Conservation (phyloP, 352 stramenopile species). For the Phytophthora cryptogea region DNA sequence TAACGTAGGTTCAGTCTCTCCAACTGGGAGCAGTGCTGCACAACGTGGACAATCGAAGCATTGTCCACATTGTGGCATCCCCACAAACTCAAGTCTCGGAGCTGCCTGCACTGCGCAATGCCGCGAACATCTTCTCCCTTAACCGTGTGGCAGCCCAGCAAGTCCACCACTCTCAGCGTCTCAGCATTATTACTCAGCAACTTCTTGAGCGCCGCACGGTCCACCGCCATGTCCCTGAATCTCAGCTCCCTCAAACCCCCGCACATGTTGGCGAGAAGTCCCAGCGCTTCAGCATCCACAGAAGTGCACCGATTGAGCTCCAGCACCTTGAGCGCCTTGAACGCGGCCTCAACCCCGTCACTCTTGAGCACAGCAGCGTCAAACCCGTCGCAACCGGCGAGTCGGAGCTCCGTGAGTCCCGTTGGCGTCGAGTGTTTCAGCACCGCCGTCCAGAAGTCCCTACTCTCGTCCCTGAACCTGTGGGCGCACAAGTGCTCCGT, state of each 20-base stretch:
- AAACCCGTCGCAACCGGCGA: constrained; percentile 61
- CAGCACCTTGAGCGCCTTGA: constrained; percentile 55
- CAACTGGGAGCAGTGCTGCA: constrained; percentile 49
- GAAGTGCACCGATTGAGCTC: constrained; percentile 62
- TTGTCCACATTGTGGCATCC: constrained; percentile 86
- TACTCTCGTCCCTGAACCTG: constrained; percentile 35
- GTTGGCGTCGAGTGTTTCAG: constrained; percentile 39
- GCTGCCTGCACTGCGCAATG: constrained; percentile 46
- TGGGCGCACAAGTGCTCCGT: constrained; percentile 63
- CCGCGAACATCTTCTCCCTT: constrained; percentile 50
- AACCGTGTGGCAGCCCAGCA: constrained; percentile 81
- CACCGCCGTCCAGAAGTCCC: constrained; percentile 63
- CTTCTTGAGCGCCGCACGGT: constrained; percentile 50
- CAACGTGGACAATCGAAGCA: constrained; percentile 55
- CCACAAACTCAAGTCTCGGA: constrained; percentile 69
- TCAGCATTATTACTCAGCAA: constrained; percentile 50
- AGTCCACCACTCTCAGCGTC: constrained; percentile 66
- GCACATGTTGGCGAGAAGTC: constrained; percentile 50
- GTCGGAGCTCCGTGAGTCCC: constrained; percentile 52
- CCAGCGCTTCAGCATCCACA: constrained; percentile 51
- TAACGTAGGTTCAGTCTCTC: constrained; percentile 78
- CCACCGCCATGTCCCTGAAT: constrained; percentile 74
- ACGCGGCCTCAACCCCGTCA: constrained; percentile 24
- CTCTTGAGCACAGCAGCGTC: constrained; percentile 41
- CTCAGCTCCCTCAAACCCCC: constrained; percentile 57